A percentile compares a stretch with the other conserved stretches of the same genome.
phyloP scores from a whole-genome alignment of 169 alveolate genomes.

The Plasmodium ovale region DNA sequence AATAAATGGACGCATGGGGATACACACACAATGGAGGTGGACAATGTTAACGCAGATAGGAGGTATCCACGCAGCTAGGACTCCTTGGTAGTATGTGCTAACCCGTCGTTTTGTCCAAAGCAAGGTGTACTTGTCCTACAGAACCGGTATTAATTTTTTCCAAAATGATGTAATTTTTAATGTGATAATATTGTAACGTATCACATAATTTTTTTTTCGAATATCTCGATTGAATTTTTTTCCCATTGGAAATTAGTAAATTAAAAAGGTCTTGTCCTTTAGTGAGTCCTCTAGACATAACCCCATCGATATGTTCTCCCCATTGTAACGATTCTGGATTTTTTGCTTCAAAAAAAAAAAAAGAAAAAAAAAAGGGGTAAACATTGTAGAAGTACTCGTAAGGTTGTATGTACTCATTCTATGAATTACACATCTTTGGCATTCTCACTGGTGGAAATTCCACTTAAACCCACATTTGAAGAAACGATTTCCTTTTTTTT shows the following conservation, averaged over 20 bases:
- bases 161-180: constrained; percentile 81
- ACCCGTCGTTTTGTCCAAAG: constrained; percentile 79
- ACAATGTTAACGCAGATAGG: background rate
- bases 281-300: constrained; percentile 45
- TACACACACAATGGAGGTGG: background rate
- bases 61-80: no score
- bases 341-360: constrained; percentile 27
- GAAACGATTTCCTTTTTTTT: background rate
- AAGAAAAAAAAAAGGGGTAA: background rate
- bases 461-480: no score
- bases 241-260: constrained; percentile 40
- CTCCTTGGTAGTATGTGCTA: background rate
- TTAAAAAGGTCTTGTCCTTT: constrained; percentile 63
- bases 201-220: constrained; percentile 74
- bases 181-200: constrained; percentile 76
- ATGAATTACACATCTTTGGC: background rate
- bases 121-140: constrained; percentile 84
- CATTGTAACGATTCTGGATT: constrained; percentile 55
- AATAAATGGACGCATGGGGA: background rate
- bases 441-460: background rate
- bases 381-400: no score
- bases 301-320: constrained; percentile 73
- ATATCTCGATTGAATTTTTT: constrained; percentile 67
- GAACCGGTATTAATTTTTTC: constrained; percentile 85
- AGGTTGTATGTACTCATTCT: constrained; percentile 2